These are phyloP conservation scores for Heterobasidion irregulare DNA, from an alignment of 1,284 basidiomycete species.

Conservation along the genomic window DNA sequence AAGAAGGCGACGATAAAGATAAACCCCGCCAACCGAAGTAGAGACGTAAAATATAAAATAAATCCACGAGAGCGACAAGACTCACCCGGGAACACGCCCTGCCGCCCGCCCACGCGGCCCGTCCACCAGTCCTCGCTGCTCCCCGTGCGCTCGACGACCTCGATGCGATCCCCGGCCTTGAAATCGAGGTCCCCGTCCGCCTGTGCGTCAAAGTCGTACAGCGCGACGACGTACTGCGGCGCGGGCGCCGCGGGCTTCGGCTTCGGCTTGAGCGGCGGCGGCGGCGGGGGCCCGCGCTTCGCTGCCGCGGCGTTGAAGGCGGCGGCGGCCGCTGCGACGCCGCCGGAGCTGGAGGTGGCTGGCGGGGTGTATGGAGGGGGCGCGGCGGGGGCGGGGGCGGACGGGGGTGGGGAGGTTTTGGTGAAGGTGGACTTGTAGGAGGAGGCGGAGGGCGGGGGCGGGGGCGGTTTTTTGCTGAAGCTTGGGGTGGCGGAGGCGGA, in stretches of 20 bases:
- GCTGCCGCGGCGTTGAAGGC: constrained; percentile 34
- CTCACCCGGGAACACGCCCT: constrained; percentile 92
- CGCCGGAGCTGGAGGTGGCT: constrained; percentile 17
- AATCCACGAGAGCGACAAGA: constrained; percentile 6
- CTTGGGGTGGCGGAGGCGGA: constrained; percentile 22
- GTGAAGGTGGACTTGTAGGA: constrained; percentile 34
- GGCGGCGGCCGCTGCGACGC: constrained; percentile 16
- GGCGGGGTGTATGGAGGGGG: constrained; percentile 54
- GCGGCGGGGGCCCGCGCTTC: constrained; percentile 84
- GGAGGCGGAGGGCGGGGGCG: constrained; percentile 28
- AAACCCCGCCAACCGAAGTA: background rate
- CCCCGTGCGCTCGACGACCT: constrained; percentile 80
- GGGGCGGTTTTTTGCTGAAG: constrained; percentile 34
- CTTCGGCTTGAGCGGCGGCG: constrained; percentile 75
- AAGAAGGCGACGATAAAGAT: background rate
- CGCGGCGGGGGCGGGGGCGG: constrained; percentile 32
- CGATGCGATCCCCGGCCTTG: constrained; percentile 87
- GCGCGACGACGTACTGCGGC: constrained; percentile 78
- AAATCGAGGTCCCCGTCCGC: constrained; percentile 94
- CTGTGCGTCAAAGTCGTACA: constrained; percentile 94
- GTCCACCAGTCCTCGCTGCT: constrained; percentile 99
- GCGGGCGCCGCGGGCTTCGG: constrained; percentile 53
- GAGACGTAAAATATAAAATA: too few species aligned
- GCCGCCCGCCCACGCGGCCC: constrained; percentile 73
- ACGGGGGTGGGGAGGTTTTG: constrained; percentile 33